Evolutionary conservation across 257 asterid genomes (phyloP).

Genomic region (Capsicum baccatum): DNA sequence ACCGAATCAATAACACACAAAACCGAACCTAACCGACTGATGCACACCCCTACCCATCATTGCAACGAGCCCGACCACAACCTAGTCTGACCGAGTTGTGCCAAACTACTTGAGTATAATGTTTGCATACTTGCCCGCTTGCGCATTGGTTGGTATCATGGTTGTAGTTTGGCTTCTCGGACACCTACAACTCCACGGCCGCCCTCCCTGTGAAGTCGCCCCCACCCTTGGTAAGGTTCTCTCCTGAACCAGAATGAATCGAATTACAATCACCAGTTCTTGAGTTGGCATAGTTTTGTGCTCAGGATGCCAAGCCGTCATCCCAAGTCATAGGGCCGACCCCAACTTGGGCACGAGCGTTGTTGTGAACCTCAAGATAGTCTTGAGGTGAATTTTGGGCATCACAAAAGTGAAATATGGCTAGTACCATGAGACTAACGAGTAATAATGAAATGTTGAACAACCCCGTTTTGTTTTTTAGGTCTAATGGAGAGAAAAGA

Average conservation of each 20-base stretch:
- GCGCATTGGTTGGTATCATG: background rate
- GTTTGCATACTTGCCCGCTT: conserved; percentile 27
- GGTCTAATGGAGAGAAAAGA: background rate
- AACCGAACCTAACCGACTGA: too few relatives aligned
- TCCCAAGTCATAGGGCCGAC: background rate
- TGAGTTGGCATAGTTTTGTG: background rate
- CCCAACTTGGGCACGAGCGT: background rate
- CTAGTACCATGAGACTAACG: background rate
- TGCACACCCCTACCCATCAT: conserved; percentile 38
- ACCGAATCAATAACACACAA: too few relatives aligned
- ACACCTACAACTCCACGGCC: conserved; percentile 16
- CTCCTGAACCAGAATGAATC: background rate
- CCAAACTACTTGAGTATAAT: conserved; percentile 64
- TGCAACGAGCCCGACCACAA: conserved; percentile 46
- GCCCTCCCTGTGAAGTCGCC: background rate
- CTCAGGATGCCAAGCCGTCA: background rate
- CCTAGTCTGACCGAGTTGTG: conserved; percentile 45
- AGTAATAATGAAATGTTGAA: background rate
- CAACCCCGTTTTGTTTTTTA: background rate
- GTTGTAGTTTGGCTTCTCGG: conserved; percentile 10
- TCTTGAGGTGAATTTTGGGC: background rate
- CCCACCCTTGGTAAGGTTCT: background rate
- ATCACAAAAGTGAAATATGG: background rate
- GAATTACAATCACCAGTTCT: background rate
- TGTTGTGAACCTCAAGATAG: background rate